A percentile compares a stretch with the other conserved stretches of the same genome.
These are phyloP conservation scores for Punctularia strigosozonata DNA, from an alignment of 768 basidiomycete genomes.

Conservation along the genomic window DNA sequence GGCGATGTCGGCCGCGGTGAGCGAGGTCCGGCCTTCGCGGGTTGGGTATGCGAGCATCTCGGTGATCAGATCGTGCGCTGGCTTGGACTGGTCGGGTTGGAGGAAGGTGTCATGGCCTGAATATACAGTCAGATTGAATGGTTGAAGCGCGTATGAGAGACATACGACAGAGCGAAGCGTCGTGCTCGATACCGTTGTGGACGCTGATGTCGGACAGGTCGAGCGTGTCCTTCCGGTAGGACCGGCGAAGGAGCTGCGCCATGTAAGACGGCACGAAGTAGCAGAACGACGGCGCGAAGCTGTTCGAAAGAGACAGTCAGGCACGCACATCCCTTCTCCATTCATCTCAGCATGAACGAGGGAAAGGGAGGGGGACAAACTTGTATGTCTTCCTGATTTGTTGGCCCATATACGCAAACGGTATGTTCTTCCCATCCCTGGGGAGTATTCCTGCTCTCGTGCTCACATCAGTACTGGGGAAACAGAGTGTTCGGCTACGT, in stretches of 20 bases:
- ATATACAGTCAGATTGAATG: background rate
- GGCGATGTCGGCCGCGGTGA: slow-evolving; percentile 52
- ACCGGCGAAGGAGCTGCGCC: slow-evolving; percentile 44
- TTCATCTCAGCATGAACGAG: too few relatives aligned
- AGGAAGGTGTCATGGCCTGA: slow-evolving; percentile 41
- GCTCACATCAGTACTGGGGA: background rate
- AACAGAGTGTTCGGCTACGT: background rate
- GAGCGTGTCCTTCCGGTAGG: slow-evolving; percentile 44
- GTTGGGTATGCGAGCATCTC: slow-evolving; percentile 48
- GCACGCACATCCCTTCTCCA: too few relatives aligned
- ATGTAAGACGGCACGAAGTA: slow-evolving; percentile 51
- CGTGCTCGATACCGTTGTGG: slow-evolving; percentile 71
- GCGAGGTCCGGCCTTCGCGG: slow-evolving; percentile 42
- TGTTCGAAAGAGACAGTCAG: too few relatives aligned
- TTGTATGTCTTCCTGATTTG: slow-evolving; percentile 51
- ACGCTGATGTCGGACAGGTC: slow-evolving; percentile 56
- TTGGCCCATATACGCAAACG: slow-evolving; percentile 35
- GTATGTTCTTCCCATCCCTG: slow-evolving; percentile 59
- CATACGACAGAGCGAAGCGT: slow-evolving; percentile 50
- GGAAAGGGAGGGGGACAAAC: too few relatives aligned
- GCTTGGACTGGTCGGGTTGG: slow-evolving; percentile 41
- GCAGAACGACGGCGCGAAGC: slow-evolving; percentile 56
- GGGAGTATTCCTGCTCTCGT: slow-evolving; percentile 27
- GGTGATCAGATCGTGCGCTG: slow-evolving; percentile 32
- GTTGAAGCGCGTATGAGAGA: slow-evolving; percentile 2